Base-by-base conservation (phyloP, 1,284 basidiomycete species). In the Salmacisia buchloeana region DNA sequence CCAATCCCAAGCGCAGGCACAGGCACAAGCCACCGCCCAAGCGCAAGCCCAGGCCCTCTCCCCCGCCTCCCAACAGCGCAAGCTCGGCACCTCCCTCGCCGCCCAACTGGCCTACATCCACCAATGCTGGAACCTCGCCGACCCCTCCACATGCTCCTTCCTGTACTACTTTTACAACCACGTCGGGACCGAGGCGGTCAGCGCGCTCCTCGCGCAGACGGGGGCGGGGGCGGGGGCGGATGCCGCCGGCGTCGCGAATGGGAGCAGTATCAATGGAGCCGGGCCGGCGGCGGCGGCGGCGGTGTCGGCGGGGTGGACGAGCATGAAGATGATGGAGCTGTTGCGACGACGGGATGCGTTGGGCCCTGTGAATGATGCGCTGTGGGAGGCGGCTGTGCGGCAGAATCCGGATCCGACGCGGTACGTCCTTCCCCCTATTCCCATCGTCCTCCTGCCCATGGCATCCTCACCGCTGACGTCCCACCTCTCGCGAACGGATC, bases 371-470 rank as follows among this genome's bases (percentile, higher is more conserved):
- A 75, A 79, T 60, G 77, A 79, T 43, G 67, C 66, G 43, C 67
- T 79, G 1, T 79, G 77, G 77, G 58, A 56, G 3, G 68, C 69
- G 15, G 76, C 77, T 1, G 61, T 78, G 33, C 63, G 69, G 15
- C 70, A 76, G 41, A 78, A 78, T 41, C 77, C 77, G 3, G 75
- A 79, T 60, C 74, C 73, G 13, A 56, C 60, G 7, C 63, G 68
- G 66, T 52, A 43, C 18, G 41, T 43, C 41, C 41, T 21, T 43
- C 18, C 15, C 41, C 2, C 25, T 23, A 35, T 36, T 2, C 6
- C 31, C 27, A n/a, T 38, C 31, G 18, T 56, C 12, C 2, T 21
- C 21, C 52, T 34, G 52, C 15, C 25, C 10, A n/a, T 12, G 7
- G 1, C 9, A 34, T 41, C 18, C 18, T 15, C 18, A n/a, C 15